These are phyloP conservation scores for Colletotrichum euphorbiae DNA, from an alignment of 2,329 filamentous ascomycete genomes.

Conservation along the genomic window DNA sequence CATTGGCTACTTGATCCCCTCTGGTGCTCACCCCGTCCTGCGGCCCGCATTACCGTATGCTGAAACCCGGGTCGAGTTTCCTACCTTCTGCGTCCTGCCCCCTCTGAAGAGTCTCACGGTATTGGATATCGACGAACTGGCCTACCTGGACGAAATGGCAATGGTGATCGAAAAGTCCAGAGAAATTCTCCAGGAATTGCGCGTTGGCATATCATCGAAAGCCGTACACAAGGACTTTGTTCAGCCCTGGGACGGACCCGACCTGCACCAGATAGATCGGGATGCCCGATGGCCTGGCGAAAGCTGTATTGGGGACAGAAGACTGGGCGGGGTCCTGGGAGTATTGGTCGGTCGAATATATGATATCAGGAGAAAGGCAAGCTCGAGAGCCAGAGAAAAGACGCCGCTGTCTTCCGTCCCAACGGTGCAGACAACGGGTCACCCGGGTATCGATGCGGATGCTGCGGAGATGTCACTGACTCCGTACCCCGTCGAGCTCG, in stretches of 20 bases:
- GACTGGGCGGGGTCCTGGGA: conserved; percentile 76
- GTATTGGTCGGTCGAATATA: conserved; percentile 75
- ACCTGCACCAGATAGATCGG: conserved; percentile 73
- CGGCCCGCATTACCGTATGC: conserved; percentile 59
- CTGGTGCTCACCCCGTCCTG: conserved; percentile 46
- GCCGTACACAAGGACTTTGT: conserved; percentile 63
- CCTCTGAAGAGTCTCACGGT: conserved; percentile 80
- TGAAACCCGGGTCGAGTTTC: conserved; percentile 76
- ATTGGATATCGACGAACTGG: conserved; percentile 84
- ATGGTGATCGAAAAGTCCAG: conserved; percentile 79
- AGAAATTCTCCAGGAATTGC: conserved; percentile 74
- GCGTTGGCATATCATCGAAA: conserved; percentile 75
- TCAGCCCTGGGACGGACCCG: conserved; percentile 71
- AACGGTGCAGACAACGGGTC: conserved; percentile 1
- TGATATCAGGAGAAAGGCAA: conserved; percentile 59
- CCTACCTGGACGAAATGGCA: conserved; percentile 86
- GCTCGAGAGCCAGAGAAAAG: conserved; percentile 35
- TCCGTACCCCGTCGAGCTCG: background rate
- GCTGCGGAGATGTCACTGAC: background rate
- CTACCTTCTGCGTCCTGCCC: conserved; percentile 82
- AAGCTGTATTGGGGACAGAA: conserved; percentile 69
- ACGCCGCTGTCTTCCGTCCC: background rate
- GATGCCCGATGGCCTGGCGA: conserved; percentile 66
- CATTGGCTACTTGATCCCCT: conserved; percentile 53
- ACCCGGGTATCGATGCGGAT: background rate